A percentile compares a stretch with the other conserved stretches of the same genome.
Conservation (phyloP, 371 early-diverging fungal genomes). For the Zychaea mexicana region DNA sequence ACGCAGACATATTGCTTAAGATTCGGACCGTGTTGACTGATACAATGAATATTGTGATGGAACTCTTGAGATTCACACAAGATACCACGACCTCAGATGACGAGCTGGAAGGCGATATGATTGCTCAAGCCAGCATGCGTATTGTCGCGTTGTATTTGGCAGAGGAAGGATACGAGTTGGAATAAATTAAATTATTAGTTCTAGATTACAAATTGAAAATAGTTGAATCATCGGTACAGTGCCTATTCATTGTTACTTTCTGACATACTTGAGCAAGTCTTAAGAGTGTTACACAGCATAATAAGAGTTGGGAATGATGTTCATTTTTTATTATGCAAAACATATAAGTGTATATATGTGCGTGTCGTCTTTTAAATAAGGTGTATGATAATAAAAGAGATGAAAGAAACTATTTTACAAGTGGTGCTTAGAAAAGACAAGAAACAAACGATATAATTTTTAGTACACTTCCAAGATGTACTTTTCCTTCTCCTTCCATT, state of each 20-base stretch:
- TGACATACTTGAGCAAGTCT: too few species aligned
- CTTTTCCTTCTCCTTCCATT: slow-evolving; percentile 89
- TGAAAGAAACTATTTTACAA: too few species aligned
- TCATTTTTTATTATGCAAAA: too few species aligned
- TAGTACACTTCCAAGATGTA: slow-evolving; percentile 93
- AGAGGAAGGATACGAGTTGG: slow-evolving; percentile 46
- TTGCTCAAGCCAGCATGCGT: slow-evolving; percentile 49
- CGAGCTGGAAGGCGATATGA: slow-evolving; percentile 30
- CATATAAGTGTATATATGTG: too few species aligned
- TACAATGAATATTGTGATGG: slow-evolving; percentile 46
- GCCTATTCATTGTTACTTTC: too few species aligned
- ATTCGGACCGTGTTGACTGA: slow-evolving; percentile 42
- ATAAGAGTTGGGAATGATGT: too few species aligned
- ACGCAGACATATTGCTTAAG: slow-evolving; percentile 44
- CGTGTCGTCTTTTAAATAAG: too few species aligned
- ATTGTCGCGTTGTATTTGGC: slow-evolving; percentile 47
- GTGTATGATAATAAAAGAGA: not conserved
- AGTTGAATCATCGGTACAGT: too few species aligned
- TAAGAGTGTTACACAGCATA: too few species aligned
- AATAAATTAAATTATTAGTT: too few species aligned
- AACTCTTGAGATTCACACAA: slow-evolving; percentile 39
- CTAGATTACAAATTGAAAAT: too few species aligned
- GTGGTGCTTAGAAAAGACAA: not conserved
- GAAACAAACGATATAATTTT: slow-evolving; percentile 3
- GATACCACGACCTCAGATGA: slow-evolving; percentile 25